phyloP scores from a whole-genome alignment of 1,284 basidiomycete genomes.

The Cutaneotrichosporon cutaneum region DNA sequence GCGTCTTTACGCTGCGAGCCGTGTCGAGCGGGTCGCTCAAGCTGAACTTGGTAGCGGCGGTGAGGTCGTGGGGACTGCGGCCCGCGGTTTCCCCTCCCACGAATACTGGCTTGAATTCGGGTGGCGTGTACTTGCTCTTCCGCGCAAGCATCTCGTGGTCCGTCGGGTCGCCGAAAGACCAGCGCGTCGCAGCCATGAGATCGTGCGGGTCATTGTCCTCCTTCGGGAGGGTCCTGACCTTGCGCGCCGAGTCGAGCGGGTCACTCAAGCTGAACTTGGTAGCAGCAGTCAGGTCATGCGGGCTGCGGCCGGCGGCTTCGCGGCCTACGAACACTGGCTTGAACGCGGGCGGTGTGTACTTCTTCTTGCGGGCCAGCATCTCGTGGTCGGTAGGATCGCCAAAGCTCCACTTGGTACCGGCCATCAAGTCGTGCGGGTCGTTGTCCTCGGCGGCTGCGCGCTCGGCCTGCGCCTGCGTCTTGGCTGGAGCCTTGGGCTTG shows the following conservation, averaged over 20 bases:
- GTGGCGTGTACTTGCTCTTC: background rate
- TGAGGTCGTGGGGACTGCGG: background rate
- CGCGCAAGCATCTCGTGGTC: constrained; percentile 4
- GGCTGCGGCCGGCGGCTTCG: background rate
- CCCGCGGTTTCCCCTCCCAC: background rate
- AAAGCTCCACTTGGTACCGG: constrained; percentile 3
- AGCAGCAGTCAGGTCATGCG: background rate
- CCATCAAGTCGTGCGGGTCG: constrained; percentile 5
- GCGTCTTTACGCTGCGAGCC: background rate
- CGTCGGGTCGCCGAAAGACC: constrained; percentile 9
- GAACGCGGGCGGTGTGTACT: constrained; percentile 6
- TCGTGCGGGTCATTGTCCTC: background rate
- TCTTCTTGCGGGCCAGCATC: background rate
- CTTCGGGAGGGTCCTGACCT: background rate
- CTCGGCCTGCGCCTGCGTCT: background rate
- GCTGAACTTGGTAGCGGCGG: background rate
- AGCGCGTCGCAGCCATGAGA: background rate
- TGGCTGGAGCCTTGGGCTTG: background rate
- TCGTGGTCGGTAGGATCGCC: constrained; percentile 8
- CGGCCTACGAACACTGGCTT: constrained; percentile 3
- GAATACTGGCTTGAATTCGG: constrained; percentile 8
- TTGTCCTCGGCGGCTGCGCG: constrained; percentile 1
- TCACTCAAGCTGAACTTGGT: constrained; percentile 3
- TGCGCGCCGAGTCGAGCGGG: background rate
- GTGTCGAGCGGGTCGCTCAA: constrained; percentile 1